A percentile compares a stretch with the other conserved stretches of the same genome.
Evolutionary conservation across 176 grass and related monocot species (phyloP).

Genomic region (Bolboschoenus planiculmis): DNA sequence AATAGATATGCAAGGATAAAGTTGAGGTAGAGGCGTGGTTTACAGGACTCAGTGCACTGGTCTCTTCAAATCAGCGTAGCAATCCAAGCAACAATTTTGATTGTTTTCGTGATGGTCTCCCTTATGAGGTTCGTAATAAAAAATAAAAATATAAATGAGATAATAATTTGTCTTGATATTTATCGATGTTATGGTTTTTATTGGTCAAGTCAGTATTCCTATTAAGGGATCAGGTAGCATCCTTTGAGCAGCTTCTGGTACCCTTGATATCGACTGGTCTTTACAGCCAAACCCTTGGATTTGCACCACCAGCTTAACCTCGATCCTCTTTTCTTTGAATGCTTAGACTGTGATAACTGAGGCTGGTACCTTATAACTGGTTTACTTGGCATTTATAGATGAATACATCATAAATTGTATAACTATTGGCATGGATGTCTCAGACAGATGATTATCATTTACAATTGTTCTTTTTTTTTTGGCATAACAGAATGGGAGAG

Average conservation of each 20-base stretch:
- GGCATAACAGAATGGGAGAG: conserved; percentile 57
- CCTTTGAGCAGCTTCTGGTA: background rate
- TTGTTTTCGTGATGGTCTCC: conserved; percentile 29
- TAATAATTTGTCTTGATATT: background rate
- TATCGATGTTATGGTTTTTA: background rate
- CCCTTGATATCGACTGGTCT: background rate
- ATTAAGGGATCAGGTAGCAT: background rate
- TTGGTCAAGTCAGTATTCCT: background rate
- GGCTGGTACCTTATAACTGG: background rate
- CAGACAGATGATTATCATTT: conserved; percentile 6
- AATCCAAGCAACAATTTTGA: conserved; percentile 31
- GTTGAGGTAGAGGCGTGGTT: conserved; percentile 73
- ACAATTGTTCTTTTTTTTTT: conserved; percentile 10
- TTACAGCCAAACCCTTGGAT: background rate
- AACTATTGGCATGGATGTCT: background rate
- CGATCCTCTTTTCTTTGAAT: background rate
- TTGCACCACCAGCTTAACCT: background rate
- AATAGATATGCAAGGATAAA: conserved; percentile 96
- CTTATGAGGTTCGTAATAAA: conserved; percentile 49
- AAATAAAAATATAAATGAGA: background rate
- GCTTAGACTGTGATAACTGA: background rate
- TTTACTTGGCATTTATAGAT: background rate
- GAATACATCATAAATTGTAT: background rate
- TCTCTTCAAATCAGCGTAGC: conserved; percentile 50
- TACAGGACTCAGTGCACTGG: conserved; percentile 59